Base-by-base conservation (phyloP, 2,329 filamentous ascomycete species). In the Thelonectria rubi region DNA sequence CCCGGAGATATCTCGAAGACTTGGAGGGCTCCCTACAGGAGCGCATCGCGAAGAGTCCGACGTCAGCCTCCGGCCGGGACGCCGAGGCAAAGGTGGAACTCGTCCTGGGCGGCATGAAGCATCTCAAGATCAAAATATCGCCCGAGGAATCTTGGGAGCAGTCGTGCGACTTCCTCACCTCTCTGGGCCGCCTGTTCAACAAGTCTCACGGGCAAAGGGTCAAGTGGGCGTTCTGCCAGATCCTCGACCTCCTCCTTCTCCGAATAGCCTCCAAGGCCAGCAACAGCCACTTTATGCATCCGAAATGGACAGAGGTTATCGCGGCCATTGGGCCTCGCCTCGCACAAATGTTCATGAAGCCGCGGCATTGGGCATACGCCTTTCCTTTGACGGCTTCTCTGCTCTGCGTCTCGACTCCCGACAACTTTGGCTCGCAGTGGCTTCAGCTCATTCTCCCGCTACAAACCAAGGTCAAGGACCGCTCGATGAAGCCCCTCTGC, bases 221-320 rank as follows among this genome's bases (percentile, higher is more conserved):
- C 72, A 99, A 99, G 76, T 91, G 94, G 69, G 92, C 94, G 0
- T 99, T 97, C 73, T 98, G 95, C 74, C 91, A 97, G 72, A 89
- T 97, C 20, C 86, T 99, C 54, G 92, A 97, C 70, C 91, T 91
- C 68, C 83, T 99, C 26, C 80, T 99, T 21, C 84, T 97, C 14
- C 93, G 94, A 1, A 89, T 99, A 52, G 94, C 94, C 14, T 92
- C 92, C 4, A 91, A 88, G 65, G 91, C 92, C 5, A 89, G 84
- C 58, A 87, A 86, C 69, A 88, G 85, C 50, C 91, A 97, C 73
- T 84, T 98, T 62, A 89, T 89, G 55, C 85, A 91, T 65, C 88
- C 91, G 0, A 94, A 90, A 75, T 99, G 95, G 95, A 90, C 88
- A 65, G 89, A 95, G 64, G 93, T 97, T 5, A 81, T 98, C 54